A percentile compares a stretch with the other conserved stretches of the same genome.
Conservation (phyloP, 192 early-diverging fungal genomes). For the Linnemannia hyalina region DNA sequence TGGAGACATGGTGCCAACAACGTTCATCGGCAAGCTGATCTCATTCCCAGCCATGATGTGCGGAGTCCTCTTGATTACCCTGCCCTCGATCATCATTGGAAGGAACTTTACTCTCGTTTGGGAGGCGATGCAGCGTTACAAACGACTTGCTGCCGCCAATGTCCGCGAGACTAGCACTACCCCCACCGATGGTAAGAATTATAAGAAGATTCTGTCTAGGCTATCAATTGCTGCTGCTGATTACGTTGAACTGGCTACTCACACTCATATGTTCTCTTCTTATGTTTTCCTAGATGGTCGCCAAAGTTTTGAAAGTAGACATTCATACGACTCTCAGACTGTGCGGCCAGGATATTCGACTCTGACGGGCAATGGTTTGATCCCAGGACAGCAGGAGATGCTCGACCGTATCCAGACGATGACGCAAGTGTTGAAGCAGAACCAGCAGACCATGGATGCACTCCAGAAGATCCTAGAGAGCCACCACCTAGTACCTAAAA, state of each 20-base stretch:
- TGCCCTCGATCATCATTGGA: slow-evolving; percentile 89
- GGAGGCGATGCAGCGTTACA: slow-evolving; percentile 75
- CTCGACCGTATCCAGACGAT: slow-evolving; percentile 47
- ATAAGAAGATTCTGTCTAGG: too few relatives aligned
- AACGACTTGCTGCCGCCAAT: slow-evolving; percentile 38
- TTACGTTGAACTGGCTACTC: not conserved
- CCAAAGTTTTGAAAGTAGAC: slow-evolving; percentile 58
- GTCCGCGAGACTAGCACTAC: slow-evolving; percentile 18
- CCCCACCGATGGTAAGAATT: slow-evolving; percentile 22
- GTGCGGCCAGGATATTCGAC: slow-evolving; percentile 49
- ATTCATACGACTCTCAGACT: slow-evolving; percentile 48
- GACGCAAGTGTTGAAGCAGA: slow-evolving; percentile 54
- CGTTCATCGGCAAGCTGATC: slow-evolving; percentile 82
- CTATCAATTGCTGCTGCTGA: not conserved
- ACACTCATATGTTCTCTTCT: not conserved
- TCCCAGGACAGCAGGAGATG: slow-evolving; percentile 50
- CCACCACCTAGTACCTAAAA: slow-evolving; percentile 46
- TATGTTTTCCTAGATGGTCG: slow-evolving; percentile 19
- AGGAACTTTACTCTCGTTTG: slow-evolving; percentile 87
- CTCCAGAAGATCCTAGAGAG: slow-evolving; percentile 50
- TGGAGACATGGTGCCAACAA: slow-evolving; percentile 85
- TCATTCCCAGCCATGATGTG: slow-evolving; percentile 87
- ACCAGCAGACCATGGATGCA: slow-evolving; percentile 55
- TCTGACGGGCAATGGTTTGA: slow-evolving; percentile 16
- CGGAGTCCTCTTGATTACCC: slow-evolving; percentile 82